phyloP scores from a whole-genome alignment of 2,329 filamentous ascomycete species.

The Coleophoma eucalyptorum region DNA sequence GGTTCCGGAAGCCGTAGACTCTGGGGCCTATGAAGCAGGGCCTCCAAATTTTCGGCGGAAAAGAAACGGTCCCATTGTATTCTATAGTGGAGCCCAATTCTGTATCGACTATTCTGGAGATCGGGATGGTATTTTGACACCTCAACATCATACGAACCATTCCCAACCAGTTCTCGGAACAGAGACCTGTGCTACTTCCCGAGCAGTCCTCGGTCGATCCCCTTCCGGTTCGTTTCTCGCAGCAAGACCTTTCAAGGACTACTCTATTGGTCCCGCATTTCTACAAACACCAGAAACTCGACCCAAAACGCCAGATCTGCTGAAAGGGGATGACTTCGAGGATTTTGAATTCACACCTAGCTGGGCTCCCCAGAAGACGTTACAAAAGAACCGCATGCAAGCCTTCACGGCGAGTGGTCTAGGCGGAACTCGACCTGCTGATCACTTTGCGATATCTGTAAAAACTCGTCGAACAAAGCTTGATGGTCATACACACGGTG shows the following conservation, averaged over 20 bases:
- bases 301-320: constrained; percentile 17
- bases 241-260: constrained; percentile 46
- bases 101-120: constrained; percentile 78
- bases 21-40: background rate
- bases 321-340: constrained; percentile 9
- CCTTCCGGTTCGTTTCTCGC: constrained; percentile 47
- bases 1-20: background rate
- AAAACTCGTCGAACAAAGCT: constrained; percentile 22
- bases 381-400: constrained; percentile 14
- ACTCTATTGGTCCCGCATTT: constrained; percentile 17
- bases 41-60: constrained; percentile 42
- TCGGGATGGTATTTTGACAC: constrained; percentile 41
- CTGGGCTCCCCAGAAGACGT: constrained; percentile 19
- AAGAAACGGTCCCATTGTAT: constrained; percentile 74
- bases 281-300: constrained; percentile 10
- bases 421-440: constrained; percentile 57
- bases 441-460: constrained; percentile 58
- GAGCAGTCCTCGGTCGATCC: constrained; percentile 24
- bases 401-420: constrained; percentile 54
- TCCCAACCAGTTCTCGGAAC: constrained; percentile 8
- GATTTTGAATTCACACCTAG: constrained; percentile 30
- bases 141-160: constrained; percentile 40
- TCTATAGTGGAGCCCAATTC: constrained; percentile 76
- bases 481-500: background rate
- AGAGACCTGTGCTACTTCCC: too few relatives aligned